Conservation (phyloP, 768 basidiomycete species). For the Nidularia sp. region DNA sequence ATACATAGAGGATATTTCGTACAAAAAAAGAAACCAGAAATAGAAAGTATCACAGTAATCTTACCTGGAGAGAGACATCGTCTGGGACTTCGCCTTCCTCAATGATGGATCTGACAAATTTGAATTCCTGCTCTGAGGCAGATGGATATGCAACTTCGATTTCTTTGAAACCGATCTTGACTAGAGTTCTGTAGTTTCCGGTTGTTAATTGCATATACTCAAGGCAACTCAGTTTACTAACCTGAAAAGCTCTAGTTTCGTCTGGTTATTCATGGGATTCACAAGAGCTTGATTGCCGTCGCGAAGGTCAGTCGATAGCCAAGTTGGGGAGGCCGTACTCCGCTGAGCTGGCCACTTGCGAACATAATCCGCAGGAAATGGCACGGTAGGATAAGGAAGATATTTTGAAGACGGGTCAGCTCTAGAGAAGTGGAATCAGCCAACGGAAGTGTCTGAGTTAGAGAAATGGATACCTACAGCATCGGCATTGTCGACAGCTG, state of each 20-base stretch:
- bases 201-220: neutral
- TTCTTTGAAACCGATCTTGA: conserved; percentile 93
- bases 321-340: conserved; percentile 70
- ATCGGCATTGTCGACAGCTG: conserved; percentile 46
- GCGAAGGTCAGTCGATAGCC: conserved; percentile 97
- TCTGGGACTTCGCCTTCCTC: conserved; percentile 83
- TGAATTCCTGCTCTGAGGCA: conserved; percentile 94
- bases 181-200: conserved; percentile 53
- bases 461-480: conserved; percentile 44
- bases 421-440: conserved; percentile 30
- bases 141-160: conserved; percentile 98
- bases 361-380: conserved; percentile 45
- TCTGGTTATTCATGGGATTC: conserved; percentile 93
- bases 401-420: conserved; percentile 86
- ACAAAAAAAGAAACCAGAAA: conserved; percentile 9
- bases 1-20: neutral
- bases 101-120: conserved; percentile 85
- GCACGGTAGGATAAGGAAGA: conserved; percentile 79
- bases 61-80: conserved; percentile 95
- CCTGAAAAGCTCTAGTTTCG: conserved; percentile 85
- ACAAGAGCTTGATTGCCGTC: conserved; percentile 98
- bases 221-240: neutral
- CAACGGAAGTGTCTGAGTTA: neutral
- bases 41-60: conserved; percentile 15
- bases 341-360: conserved; percentile 92